Evolutionary conservation across 768 basidiomycete species (phyloP), one percentile per base, ranked within the genome.

Genomic region (Dictyophora rubrovolvata): DNA sequence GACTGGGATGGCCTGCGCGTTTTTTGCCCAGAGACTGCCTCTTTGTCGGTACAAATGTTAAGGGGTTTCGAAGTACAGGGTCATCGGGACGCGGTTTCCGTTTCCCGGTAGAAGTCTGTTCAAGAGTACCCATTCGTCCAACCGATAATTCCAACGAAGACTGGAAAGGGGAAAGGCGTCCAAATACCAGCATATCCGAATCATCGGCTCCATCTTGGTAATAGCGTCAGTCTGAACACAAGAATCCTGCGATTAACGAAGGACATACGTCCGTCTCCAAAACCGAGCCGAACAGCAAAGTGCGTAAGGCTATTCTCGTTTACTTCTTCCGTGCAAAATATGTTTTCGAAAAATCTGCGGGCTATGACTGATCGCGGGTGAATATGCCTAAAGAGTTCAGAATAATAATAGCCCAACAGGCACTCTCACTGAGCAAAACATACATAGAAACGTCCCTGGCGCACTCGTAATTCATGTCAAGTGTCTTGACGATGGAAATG

Each of bases 11-110:
- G 7, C 28, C 28, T 28, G 28, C 42, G 11, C 61, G 4, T 52
- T 23, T 36, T 21, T 69, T 67, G 46, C 64, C 60, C 20, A 63
- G 64, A 49, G 66, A 64, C 49, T 69, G 68, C 53, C 54, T 10
- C 54, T 59, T 59, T 36, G 59, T 23, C 59, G 60, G 1, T 5
- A 34, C 22, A 37, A 62, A 72, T 7, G 64, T 62, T 3, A 86
- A 85, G 0, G 87, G 86, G 28, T 77, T 74, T 17, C 88, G 85
- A 8, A 88, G 88, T 5, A 83, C 87, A 0, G 87, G 88, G 61
- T 90, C 88, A 61, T 90, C 88, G 0, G 88, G 88, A 36, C 88
- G 75, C 4, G 84, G 85, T 0, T 73, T 67, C 6, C 79, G 73
- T 23, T 61, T 55, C 23, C 1, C 33, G 46, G 69, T 65, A 35